A percentile compares a stretch with the other conserved stretches of the same genome.
These are phyloP conservation scores for Paxillus ammoniavirescens DNA, from an alignment of 768 basidiomycete species.

Conservation along the genomic window DNA sequence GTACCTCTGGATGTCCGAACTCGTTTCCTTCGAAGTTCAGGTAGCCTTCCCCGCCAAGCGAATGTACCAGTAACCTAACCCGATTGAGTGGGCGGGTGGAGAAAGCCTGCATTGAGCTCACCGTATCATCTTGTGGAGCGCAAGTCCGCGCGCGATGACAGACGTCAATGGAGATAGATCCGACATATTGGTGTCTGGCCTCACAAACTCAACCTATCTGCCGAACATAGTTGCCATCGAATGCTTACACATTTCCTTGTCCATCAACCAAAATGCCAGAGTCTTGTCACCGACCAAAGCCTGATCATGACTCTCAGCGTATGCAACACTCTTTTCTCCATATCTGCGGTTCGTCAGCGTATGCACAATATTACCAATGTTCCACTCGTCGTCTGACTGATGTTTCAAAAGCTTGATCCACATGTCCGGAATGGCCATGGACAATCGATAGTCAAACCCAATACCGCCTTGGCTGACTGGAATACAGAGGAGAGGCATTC, in stretches of 20 bases:
- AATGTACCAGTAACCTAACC: conserved; percentile 79
- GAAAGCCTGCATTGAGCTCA: conserved; percentile 29
- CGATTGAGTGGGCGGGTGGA: neutral
- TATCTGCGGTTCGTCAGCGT: conserved; percentile 89
- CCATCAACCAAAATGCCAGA: conserved; percentile 99
- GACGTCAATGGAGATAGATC: conserved; percentile 81
- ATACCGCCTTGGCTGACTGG: conserved; percentile 82
- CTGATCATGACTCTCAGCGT: conserved; percentile 97
- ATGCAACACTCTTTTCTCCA: conserved; percentile 88
- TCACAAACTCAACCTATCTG: neutral
- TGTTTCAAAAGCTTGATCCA: conserved; percentile 99
- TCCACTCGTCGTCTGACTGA: conserved; percentile 82
- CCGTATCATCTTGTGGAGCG: conserved; percentile 98
- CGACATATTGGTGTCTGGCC: conserved; percentile 89
- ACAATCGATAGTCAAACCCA: conserved; percentile 96
- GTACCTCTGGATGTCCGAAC: conserved; percentile 95
- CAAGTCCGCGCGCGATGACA: conserved; percentile 82
- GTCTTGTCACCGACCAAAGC: conserved; percentile 99
- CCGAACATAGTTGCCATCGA: neutral
- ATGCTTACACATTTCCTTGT: conserved; percentile 96
- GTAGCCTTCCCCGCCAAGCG: conserved; percentile 96
- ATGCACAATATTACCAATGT: conserved; percentile 81
- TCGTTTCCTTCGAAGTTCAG: conserved; percentile 98
- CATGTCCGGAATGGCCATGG: conserved; percentile 99
- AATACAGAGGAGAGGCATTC: conserved; percentile 93